A percentile compares a stretch with the other conserved stretches of the same genome.
These are phyloP conservation scores for Arabis alpina DNA, from an alignment of 345 rosid genomes.

Conservation along the genomic window DNA sequence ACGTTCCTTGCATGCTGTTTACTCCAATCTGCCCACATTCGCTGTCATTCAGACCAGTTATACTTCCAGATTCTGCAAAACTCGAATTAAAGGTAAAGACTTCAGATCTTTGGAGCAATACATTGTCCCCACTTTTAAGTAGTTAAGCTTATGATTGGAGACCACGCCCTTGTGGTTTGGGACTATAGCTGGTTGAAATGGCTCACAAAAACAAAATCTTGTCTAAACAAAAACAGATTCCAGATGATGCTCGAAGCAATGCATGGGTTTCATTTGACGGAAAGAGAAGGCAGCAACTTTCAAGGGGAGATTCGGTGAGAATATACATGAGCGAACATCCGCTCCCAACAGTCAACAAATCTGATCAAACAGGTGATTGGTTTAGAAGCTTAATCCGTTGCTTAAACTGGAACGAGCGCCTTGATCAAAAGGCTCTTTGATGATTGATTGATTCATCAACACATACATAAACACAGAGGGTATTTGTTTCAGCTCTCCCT, in stretches of 20 bases:
- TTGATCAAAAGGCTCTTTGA: conserved; percentile 82
- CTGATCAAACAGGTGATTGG: conserved; percentile 97
- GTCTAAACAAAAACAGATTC: conserved; percentile 57
- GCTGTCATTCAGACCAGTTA: conserved; percentile 94
- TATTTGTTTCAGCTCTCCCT: conserved; percentile 33
- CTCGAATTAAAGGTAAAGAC: conserved; percentile 83
- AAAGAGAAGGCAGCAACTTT: conserved; percentile 96
- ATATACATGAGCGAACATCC: conserved; percentile 97
- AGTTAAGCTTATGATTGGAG: background rate
- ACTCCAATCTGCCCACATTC: conserved; percentile 99
- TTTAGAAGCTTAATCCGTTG: conserved; percentile 93
- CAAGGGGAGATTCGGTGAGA: conserved; percentile 88
- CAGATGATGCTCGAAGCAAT: conserved; percentile 90
- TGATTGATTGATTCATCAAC: background rate
- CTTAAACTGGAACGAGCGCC: conserved; percentile 96
- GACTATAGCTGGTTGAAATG: conserved; percentile 1
- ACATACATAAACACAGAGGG: conserved; percentile 24
- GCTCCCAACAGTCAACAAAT: conserved; percentile 91
- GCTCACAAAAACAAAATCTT: conserved; percentile 4
- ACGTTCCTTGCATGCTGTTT: conserved; percentile 97
- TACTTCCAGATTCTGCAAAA: conserved; percentile 97
- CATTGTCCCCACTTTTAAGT: conserved; percentile 1
- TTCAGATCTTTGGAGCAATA: background rate
- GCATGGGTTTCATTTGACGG: conserved; percentile 99
- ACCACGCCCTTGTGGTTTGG: background rate